Conservation (phyloP, 352 stramenopile species). For the Phytophthora quininea region DNA sequence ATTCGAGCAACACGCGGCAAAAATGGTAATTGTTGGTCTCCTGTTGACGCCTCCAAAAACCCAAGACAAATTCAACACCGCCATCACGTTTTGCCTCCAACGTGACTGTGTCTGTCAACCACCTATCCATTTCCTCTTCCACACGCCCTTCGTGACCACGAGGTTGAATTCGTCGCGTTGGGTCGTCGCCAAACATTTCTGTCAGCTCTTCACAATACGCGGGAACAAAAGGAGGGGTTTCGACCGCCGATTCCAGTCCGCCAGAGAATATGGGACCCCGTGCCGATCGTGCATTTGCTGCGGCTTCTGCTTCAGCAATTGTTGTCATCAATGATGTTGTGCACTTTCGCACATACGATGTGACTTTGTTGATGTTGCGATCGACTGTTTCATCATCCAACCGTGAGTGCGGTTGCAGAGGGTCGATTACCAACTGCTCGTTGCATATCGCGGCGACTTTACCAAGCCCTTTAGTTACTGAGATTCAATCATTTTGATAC, state of each 20-base stretch:
- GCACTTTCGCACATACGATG: not conserved
- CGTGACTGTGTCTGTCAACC: slow-evolving; percentile 1
- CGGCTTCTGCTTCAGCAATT: not conserved
- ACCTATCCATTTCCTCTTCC: slow-evolving; percentile 18
- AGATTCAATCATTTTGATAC: too few relatives aligned
- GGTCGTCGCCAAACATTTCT: not conserved
- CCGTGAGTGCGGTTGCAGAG: slow-evolving; percentile 1
- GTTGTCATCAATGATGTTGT: not conserved
- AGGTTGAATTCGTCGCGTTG: not conserved
- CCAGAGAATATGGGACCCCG: not conserved
- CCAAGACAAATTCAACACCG: not conserved
- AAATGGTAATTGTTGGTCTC: not conserved
- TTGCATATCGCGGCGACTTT: slow-evolving; percentile 6
- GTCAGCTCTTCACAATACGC: not conserved
- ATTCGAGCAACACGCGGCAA: not conserved
- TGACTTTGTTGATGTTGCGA: not conserved
- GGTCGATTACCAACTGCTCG: slow-evolving; percentile 37
- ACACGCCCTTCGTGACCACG: slow-evolving; percentile 10
- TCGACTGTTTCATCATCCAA: not conserved
- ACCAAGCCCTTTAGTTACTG: not conserved
- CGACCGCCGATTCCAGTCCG: not conserved
- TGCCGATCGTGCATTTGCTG: not conserved
- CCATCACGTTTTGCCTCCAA: too few relatives aligned
- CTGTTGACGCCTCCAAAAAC: not conserved
- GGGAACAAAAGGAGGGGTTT: not conserved